Base-by-base conservation (phyloP, 306 rosid genomes). In the Psophocarpus tetragonolobus region DNA sequence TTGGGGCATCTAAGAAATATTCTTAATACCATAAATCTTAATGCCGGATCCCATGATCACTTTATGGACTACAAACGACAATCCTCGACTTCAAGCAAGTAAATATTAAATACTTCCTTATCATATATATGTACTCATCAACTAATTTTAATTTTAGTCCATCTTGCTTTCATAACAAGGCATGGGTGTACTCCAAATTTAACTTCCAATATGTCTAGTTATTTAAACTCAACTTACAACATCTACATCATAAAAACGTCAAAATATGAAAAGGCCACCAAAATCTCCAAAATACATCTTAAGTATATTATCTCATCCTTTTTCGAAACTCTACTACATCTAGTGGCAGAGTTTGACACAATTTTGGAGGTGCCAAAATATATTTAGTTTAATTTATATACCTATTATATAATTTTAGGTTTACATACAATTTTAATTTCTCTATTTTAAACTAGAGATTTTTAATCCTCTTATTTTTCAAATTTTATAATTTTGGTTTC, bases 271-370 rank as follows among this genome's bases (percentile, higher is more conserved):
- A 13, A 41, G 18, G 42, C 23, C 32, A 27, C 56, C 33, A 72
- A 54, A 27, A 71, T 24, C 11, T 42, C 47, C 17, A 18, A 50
- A 11, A 23, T 7, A 27, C 5, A 8, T 8, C 68, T 63, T 23
- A 72, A 8, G 68, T 32, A 36, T 38, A 54, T 54, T 18, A 72
- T 8, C 67, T 35, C 66, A 21, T 54, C 11, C n/a, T 23, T 53
- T 71, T 72, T 23, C 38, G 18, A 54, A 54, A 72, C 53, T 24
- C 39, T 48, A 53, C 77, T 15, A 38, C 18, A 58, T 39, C 57
- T n/a, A n/a, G n/a, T n/a, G n/a, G n/a, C n/a, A n/a, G n/a, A n/a
- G n/a, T n/a, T n/a, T n/a, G n/a, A n/a, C n/a, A n/a, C n/a, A n/a
- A n/a, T n/a, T n/a, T n/a, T n/a, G n/a, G n/a, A n/a, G n/a, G n/a